phyloP scores from a whole-genome alignment of 257 asterid genomes.

The Solanum chiquidenum region DNA sequence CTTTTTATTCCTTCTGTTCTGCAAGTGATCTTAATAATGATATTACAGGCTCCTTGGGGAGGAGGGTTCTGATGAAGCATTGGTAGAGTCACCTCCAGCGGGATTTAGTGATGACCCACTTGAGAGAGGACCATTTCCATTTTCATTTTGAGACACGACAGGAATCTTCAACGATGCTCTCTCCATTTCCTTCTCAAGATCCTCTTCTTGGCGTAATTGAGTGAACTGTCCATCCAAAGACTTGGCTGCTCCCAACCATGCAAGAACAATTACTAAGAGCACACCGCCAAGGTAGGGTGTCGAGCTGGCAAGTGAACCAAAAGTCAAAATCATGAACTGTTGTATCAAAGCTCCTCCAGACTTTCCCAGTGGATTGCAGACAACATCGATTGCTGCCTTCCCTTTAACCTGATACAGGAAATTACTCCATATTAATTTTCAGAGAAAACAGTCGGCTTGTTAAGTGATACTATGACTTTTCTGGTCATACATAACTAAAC shows the following conservation, averaged over 20 bases:
- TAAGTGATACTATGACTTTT: neutral
- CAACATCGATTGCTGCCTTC: slow-evolving; percentile 94
- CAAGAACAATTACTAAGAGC: slow-evolving; percentile 70
- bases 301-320: slow-evolving; percentile 91
- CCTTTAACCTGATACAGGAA: slow-evolving; percentile 65
- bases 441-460: neutral
- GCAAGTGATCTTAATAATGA: neutral
- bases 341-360: slow-evolving; percentile 96
- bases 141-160: slow-evolving; percentile 27
- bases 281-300: slow-evolving; percentile 95
- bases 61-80: slow-evolving; percentile 40
- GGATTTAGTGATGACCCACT: slow-evolving; percentile 12
- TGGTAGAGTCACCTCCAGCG: slow-evolving; percentile 30
- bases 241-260: slow-evolving; percentile 89
- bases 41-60: slow-evolving; percentile 39
- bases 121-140: slow-evolving; percentile 23
- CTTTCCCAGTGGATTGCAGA: slow-evolving; percentile 92
- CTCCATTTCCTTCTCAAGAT: slow-evolving; percentile 94
- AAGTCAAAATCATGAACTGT: slow-evolving; percentile 87
- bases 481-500: neutral
- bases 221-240: slow-evolving; percentile 82
- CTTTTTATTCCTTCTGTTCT: neutral
- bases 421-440: neutral
- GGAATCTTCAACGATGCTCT: slow-evolving; percentile 67
- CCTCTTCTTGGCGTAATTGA: slow-evolving; percentile 74